Evolutionary conservation across 768 basidiomycete species (phyloP), one percentile per base, ranked within the genome.

Genomic region (Candolleomyces efflorescens): DNA sequence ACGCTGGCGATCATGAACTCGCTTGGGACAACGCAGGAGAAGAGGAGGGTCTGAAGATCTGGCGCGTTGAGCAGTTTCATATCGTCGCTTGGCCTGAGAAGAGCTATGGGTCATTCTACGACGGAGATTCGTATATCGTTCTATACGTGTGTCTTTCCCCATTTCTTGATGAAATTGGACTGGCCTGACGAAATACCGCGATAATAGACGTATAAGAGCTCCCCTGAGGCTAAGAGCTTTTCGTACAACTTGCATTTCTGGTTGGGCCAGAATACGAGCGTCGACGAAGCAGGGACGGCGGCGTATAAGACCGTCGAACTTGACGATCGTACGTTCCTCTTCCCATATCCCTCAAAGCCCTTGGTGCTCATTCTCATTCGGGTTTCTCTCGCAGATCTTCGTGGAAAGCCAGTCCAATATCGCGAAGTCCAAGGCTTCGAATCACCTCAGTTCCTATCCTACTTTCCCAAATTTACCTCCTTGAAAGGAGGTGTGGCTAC

Each of bases 221-320:
- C 72, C 5, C 78, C 79, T 3, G 75, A 84, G 24, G 67, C 75
- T 7, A 69, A 78, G 17, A 65, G 73, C 5, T 67, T 84, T 15
- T 81, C 76, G 0, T 84, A 82, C 62, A 75, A 87, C 65, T 72
- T 87, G 26, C 84, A 87, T 66, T 86, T 86, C 66, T 87, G 84
- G 84, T 70, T 86, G 3, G 84, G 86, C 12, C 69, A 76, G 55
- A 71, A 82, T 52, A 85, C 84, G 0, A 80, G 74, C 20, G 80
- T 83, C 62, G 83, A 86, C 59, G 84, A 87, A 65, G 82, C 78
- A 11, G 82, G 80, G 2, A 84, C 82, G 5, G 84, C 83, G 10
- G 83, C 82, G 3, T 86, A 84, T 66, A 86, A 85, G 74, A 83
- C 83, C 5, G 83, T 86, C 11, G 85, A 86, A 65, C 72, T 85